phyloP scores from a whole-genome alignment of 768 basidiomycete genomes.

The Boletus eberwhitei region DNA sequence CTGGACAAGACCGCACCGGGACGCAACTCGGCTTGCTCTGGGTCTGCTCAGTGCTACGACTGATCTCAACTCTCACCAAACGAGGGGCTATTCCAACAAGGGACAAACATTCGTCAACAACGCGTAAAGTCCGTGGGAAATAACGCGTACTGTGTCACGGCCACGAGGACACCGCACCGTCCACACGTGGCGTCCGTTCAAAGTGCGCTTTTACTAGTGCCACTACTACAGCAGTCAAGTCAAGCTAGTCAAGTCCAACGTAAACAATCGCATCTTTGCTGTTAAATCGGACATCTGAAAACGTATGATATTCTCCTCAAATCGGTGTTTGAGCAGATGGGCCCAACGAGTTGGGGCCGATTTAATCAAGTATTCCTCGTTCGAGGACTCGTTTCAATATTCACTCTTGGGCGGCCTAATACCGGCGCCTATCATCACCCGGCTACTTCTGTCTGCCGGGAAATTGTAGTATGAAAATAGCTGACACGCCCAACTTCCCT shows the following conservation, averaged over 20 bases:
- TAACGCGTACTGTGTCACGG: slow-evolving; percentile 17
- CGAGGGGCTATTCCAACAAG: slow-evolving; percentile 22
- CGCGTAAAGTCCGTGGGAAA: slow-evolving; percentile 29
- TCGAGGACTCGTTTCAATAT: too few species aligned
- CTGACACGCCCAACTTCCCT: background rate
- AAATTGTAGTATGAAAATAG: background rate
- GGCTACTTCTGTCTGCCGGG: background rate
- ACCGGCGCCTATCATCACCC: too few species aligned
- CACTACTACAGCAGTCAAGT: too few species aligned
- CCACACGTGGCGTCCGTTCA: slow-evolving; percentile 11
- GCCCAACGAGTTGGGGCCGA: too few species aligned
- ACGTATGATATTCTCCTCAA: too few species aligned
- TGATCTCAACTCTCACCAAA: too few species aligned
- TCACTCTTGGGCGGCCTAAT: too few species aligned
- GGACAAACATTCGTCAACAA: slow-evolving; percentile 28
- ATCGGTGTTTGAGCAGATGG: too few species aligned
- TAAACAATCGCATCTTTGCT: too few species aligned
- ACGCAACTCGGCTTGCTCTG: background rate
- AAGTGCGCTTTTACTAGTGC: too few species aligned
- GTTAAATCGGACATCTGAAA: too few species aligned
- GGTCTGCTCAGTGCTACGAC: background rate
- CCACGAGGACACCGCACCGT: slow-evolving; percentile 14
- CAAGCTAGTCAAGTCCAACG: background rate
- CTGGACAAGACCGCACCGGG: background rate
- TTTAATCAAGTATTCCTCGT: too few species aligned